Conservation (phyloP, 1,139 yeast genomes). For the Pichia sp. region DNA sequence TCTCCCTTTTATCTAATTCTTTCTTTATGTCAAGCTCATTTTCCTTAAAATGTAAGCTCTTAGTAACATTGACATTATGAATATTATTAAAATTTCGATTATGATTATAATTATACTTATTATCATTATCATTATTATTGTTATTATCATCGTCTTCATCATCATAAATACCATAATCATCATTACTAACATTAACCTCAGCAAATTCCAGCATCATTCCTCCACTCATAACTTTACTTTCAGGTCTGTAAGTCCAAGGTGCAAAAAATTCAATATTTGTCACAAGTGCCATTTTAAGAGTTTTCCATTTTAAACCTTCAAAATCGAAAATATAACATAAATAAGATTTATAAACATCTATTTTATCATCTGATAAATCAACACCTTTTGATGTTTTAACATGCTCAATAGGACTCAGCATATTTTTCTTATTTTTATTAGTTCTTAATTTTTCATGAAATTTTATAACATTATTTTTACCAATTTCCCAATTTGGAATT, state of each 20-base stretch:
- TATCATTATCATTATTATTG: too few species aligned
- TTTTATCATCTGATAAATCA: background rate
- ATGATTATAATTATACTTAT: too few species aligned
- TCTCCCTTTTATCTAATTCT: background rate
- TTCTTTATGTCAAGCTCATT: too few species aligned
- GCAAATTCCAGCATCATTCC: background rate
- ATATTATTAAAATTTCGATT: too few species aligned
- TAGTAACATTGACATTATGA: background rate
- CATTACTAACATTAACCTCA: too few species aligned
- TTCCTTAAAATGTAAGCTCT: background rate
- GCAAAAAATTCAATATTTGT: constrained; percentile 6
- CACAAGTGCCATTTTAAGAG: constrained; percentile 12
- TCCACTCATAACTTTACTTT: constrained; percentile 2
- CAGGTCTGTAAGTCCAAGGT: constrained; percentile 8
- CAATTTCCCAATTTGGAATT: constrained; percentile 4
- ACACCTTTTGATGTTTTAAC: background rate
- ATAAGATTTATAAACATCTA: constrained; percentile 5
- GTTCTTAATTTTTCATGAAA: constrained; percentile 2
- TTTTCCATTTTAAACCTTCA: constrained; percentile 12
- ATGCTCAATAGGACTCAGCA: background rate
- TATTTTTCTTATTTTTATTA: background rate
- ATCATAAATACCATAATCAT: too few species aligned
- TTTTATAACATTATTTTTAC: background rate
- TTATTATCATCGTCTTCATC: background rate
- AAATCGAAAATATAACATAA: constrained; percentile 13